These are phyloP conservation scores for Pseudogymnoascus sp. DNA, from an alignment of 2,329 filamentous ascomycete genomes.

Conservation along the genomic window DNA sequence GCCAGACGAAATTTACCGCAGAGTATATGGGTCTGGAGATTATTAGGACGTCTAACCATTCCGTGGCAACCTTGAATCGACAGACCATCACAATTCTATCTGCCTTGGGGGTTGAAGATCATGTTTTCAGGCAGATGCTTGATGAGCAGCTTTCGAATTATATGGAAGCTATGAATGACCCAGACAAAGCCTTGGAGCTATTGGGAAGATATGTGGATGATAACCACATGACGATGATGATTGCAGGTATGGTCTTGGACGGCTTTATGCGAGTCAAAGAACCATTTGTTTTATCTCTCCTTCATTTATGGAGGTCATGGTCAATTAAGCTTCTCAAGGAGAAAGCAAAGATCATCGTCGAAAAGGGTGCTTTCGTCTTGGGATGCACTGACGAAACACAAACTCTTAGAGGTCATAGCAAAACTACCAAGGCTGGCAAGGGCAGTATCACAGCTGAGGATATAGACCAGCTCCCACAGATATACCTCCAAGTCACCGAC, in stretches of 20 bases:
- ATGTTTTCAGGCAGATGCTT: conserved; percentile 62
- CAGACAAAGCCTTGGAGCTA: conserved; percentile 56
- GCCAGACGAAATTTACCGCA: conserved; percentile 80
- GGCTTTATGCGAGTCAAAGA: conserved; percentile 71
- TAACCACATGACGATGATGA: conserved; percentile 67
- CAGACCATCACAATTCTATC: conserved; percentile 86
- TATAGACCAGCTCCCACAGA: conserved; percentile 61
- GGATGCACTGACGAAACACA: conserved; percentile 83
- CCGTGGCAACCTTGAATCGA: conserved; percentile 75
- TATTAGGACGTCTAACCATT: conserved; percentile 69
- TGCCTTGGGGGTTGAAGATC: conserved; percentile 61
- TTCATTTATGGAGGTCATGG: conserved; percentile 83
- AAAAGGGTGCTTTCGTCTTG: conserved; percentile 78
- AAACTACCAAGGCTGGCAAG: conserved; percentile 36
- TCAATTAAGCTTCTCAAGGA: conserved; percentile 85
- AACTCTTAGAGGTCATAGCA: conserved; percentile 63
- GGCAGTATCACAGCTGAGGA: conserved; percentile 31
- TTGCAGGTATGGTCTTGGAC: conserved; percentile 69
- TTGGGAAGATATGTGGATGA: conserved; percentile 74
- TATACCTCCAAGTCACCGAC: conserved; percentile 76
- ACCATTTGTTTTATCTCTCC: conserved; percentile 72
- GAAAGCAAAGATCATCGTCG: conserved; percentile 77
- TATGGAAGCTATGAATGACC: conserved; percentile 60
- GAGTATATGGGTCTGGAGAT: conserved; percentile 71
- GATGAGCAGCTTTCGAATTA: conserved; percentile 60